A percentile compares a stretch with the other conserved stretches of the same genome.
Conservation (phyloP, 805 yeast species). For the Pichia heedii region DNA sequence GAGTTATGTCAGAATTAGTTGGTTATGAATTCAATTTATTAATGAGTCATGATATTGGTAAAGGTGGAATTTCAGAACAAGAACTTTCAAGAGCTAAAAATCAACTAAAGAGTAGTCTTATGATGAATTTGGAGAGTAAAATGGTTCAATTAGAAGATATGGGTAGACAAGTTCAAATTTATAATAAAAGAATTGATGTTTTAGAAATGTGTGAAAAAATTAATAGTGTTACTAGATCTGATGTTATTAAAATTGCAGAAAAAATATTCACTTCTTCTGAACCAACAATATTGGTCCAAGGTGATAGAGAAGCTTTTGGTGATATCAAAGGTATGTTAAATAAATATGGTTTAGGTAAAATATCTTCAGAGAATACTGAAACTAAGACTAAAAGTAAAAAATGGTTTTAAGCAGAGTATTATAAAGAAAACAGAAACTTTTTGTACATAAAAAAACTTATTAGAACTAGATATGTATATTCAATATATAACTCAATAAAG, state of each 20-base stretch:
- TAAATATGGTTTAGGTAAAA: constrained; percentile 63
- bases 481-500: too few relatives aligned
- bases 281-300: constrained; percentile 88
- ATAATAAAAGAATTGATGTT: constrained; percentile 65
- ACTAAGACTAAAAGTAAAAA: constrained; percentile 3
- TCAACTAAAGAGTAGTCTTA: constrained; percentile 75
- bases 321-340: constrained; percentile 61
- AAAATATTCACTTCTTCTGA: constrained; percentile 62
- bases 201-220: constrained; percentile 76
- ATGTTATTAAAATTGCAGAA: constrained; percentile 65
- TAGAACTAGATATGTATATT: too few relatives aligned
- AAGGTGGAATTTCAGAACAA: constrained; percentile 52
- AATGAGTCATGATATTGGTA: constrained; percentile 37
- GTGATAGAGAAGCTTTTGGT: constrained; percentile 77
- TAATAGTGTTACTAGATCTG: constrained; percentile 55
- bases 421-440: not conserved
- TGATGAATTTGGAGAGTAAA: constrained; percentile 90
- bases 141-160: constrained; percentile 92
- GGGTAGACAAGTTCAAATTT: constrained; percentile 89
- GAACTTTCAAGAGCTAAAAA: constrained; percentile 89
- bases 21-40: constrained; percentile 47
- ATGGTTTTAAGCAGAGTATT: constrained; percentile 3
- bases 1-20: constrained; percentile 71
- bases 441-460: not conserved
- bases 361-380: not conserved